Conservation (phyloP, 306 rosid species). For the Glycine latifolia region DNA sequence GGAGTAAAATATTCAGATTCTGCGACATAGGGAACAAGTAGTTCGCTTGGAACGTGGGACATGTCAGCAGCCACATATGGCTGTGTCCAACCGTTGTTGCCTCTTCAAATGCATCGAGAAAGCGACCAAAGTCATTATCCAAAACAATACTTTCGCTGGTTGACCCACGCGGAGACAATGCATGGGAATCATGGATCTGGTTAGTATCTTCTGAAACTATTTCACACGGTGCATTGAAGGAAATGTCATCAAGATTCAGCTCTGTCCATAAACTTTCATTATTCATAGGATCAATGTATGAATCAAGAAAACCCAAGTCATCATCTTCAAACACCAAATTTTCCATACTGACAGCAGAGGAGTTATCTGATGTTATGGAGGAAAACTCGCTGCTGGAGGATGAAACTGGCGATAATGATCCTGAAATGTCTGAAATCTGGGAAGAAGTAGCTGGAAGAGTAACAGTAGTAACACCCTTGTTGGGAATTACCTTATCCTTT, state of each 20-base stretch:
- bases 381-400: constrained; percentile 42
- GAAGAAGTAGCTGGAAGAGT: constrained; percentile 5
- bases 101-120: constrained; percentile 21
- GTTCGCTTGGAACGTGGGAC: constrained; percentile 2
- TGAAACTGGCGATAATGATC: background rate
- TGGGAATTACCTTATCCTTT: background rate
- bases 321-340: constrained; percentile 16
- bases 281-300: background rate
- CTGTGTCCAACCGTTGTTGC: constrained; percentile 45
- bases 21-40: background rate
- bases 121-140: constrained; percentile 16
- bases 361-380: background rate
- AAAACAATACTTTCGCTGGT: background rate
- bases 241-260: constrained; percentile 25
- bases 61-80: constrained; percentile 34
- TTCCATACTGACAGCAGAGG: background rate
- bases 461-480: background rate
- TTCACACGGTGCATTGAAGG: background rate
- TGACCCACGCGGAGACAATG: background rate
- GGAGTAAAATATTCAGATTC: constrained; percentile 39
- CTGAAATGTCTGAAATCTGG: constrained; percentile 27
- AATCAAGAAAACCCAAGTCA: constrained; percentile 49
- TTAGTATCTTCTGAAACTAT: background rate
- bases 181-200: constrained; percentile 4
- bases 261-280: constrained; percentile 48